Evolutionary conservation across 768 basidiomycete genomes (phyloP), one percentile per base, ranked within the genome.

Genomic region (Pluteus cervinus): DNA sequence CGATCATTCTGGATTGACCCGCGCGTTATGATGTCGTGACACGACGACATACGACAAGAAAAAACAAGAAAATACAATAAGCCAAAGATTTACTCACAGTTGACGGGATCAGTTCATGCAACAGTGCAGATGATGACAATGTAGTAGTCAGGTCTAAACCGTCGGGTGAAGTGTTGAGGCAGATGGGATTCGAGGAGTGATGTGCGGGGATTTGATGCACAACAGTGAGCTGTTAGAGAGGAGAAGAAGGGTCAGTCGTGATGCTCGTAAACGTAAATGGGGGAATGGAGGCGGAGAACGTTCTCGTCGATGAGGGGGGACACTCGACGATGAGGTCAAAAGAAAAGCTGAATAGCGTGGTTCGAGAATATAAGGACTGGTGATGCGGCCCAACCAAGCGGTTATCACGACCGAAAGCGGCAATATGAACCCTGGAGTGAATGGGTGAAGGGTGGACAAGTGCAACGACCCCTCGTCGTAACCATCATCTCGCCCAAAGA

Each of bases 241-340:
- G 46, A 44, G 40, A 46, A 46, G 47, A 50, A 54, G 53, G 54
- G 62, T 65, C 58, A 51, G 62, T 69, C 70, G 71, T 67, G 58
- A 68, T 45, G 49, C 46, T 30, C 36, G 40, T 44, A 50, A 41
- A 32, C 50, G 49, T 54, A 45, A 41, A 29, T 43, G 29, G 39
- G 35, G 43, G 46, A 36, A 42, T 44, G 49, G 52, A 42, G 45
- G 47, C 36, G 48, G 47, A 49, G 44, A 43, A 45, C 51, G 45
- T 54, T 39, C 38, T 40, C 39, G 58, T 48, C 58, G 60, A 48
- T 44, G 62, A 51, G 58, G 58, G 48, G 52, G 60, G 54, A 53
- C 62, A 56, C 60, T 61, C 62, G 61, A 65, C 64, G 62, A 64
- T 58, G 55, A 51, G 16, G 41, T 41, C 44, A 56, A 54, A 39